Evolutionary conservation across 768 basidiomycete species (phyloP).

Genomic region (Panus rudis): DNA sequence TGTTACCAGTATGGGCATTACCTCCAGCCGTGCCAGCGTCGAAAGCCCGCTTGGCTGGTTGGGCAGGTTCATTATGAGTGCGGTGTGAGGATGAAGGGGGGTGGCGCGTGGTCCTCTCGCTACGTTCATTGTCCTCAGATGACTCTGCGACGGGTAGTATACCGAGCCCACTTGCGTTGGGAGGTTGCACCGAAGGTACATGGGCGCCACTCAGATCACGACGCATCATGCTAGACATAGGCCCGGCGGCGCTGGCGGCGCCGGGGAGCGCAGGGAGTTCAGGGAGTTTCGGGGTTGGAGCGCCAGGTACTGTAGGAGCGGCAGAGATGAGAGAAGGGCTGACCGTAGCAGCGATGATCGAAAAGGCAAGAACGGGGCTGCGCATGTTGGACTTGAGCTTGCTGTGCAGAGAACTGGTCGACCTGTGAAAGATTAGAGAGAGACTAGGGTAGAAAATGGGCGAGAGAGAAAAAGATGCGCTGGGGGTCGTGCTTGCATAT

Average conservation of each 20-base stretch:
- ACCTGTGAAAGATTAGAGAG: conserved; percentile 18
- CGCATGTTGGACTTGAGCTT: conserved; percentile 21
- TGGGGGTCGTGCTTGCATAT: background rate
- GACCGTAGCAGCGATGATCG: conserved; percentile 23
- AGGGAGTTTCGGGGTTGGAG: conserved; percentile 13
- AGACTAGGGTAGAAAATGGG: conserved; percentile 19
- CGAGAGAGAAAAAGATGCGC: conserved; percentile 14
- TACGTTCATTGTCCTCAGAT: background rate
- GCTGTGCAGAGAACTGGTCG: conserved; percentile 9
- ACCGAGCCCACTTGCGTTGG: background rate
- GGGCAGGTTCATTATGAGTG: background rate
- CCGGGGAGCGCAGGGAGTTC: conserved; percentile 7
- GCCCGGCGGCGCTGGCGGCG: conserved; percentile 2
- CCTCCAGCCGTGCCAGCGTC: conserved; percentile 19
- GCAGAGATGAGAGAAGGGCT: conserved; percentile 22
- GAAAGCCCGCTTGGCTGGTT: conserved; percentile 14
- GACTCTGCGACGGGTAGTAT: no score
- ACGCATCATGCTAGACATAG: no score
- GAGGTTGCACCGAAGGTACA: background rate
- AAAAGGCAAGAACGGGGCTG: conserved; percentile 26
- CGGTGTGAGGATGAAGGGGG: background rate
- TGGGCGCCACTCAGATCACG: no score
- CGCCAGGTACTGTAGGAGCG: conserved; percentile 14
- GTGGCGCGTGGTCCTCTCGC: conserved; percentile 4
- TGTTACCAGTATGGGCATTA: conserved; percentile 21